Base-by-base conservation (phyloP, 768 basidiomycete genomes). In the Cystofilobasidium capitatum region DNA sequence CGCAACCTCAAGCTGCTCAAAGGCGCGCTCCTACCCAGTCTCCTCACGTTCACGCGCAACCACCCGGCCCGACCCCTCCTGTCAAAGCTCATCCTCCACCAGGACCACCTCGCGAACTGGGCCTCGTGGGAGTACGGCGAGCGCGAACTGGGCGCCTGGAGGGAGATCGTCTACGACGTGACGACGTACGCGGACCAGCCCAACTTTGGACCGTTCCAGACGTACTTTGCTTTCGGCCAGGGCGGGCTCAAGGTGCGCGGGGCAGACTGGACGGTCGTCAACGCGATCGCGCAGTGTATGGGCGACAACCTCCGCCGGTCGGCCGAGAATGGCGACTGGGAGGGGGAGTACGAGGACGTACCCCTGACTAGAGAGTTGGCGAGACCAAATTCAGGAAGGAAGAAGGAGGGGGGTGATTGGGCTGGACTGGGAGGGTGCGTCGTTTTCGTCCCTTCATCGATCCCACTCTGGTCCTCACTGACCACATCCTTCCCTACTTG, bases 241-340 rank as follows among this genome's bases (percentile, higher is more conserved):
- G 8, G 17, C 44, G 17, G 17, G 44, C 8, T 94, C 89, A 75
- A 97, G 92, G 14, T 88, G 87, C 77, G 89, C 92, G 1, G 88
- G 89, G 6, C 93, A 96, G 2, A 93, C 89, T 40, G 82, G 82
- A 72, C 89, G 87, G 44, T 76, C 76, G 13, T 69, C 69, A 4
- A 29, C 16, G 2, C 3, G 51, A 33, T 59, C 66, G 59, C 44
- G 69, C 68, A 35, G 87, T 85, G 39, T 62, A 22, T 84, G 82
- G n/a, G 73, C 79, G 8, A 87, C 87, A 73, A 88, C 85, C 16
- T 77, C 75, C 74, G 86, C 84, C 67, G 89, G 88, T 71, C 88
- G 87, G 12, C 96, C 81, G 2, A 97, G 80, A 0, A 92, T 97
- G 0, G 94, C 92, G 0, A 94, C 93, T 49, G 91, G 79, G 3